Percentiles rank a stretch among this genome's conserved stretches.
Conservation (phyloP, 1,284 basidiomycete species). For the Apiotrichum gracile region DNA sequence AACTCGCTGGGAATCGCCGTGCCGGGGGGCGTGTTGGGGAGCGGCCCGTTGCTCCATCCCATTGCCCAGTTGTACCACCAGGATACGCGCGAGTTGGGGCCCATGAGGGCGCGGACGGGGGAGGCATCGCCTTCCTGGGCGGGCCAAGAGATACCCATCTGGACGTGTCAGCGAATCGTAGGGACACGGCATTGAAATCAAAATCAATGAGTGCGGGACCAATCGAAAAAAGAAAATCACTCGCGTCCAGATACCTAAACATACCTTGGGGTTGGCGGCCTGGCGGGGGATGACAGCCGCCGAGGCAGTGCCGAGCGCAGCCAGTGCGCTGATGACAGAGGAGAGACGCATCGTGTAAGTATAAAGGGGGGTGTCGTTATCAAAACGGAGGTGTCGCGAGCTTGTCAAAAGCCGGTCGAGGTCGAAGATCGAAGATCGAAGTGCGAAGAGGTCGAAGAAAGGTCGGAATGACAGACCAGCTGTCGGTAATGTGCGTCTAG, state of each 20-base stretch:
- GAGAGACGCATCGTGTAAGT: background rate
- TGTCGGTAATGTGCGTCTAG: background rate
- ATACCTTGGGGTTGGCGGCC: background rate
- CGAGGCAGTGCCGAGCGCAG: background rate
- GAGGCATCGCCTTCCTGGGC: background rate
- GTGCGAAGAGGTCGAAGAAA: too few species aligned
- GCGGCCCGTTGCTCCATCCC: background rate
- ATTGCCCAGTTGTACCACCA: conserved; percentile 3
- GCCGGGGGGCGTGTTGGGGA: background rate
- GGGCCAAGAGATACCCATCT: conserved; percentile 5
- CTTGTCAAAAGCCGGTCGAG: background rate
- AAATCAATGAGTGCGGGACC: too few species aligned
- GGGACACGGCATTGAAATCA: too few species aligned
- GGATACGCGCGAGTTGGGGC: background rate
- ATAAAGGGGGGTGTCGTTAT: background rate
- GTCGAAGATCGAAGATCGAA: too few species aligned
- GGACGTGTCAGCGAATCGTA: background rate
- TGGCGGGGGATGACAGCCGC: background rate
- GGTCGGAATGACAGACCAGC: background rate
- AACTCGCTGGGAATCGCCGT: background rate
- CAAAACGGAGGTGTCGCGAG: background rate
- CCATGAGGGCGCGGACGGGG: background rate
- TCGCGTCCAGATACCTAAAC: background rate
- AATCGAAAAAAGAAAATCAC: too few species aligned
- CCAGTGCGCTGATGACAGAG: background rate